Evolutionary conservation across 148 eudicot genomes (phyloP), one percentile per base, ranked within the genome.

Genomic region (Rhododendron mucronatum): DNA sequence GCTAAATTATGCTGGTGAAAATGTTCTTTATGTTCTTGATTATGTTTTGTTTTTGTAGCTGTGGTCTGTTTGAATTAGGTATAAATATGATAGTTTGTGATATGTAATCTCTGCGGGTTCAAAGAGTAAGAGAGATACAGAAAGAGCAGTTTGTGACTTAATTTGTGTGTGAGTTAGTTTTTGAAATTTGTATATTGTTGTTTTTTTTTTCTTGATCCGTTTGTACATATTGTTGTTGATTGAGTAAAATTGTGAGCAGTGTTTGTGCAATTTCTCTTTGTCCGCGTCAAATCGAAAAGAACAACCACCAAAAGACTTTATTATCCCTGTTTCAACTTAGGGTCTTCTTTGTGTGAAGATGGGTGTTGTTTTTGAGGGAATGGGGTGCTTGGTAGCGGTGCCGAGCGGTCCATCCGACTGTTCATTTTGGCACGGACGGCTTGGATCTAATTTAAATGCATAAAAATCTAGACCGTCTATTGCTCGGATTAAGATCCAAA

Each of bases 381-480:
- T 41, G 45, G 45, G 7, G 0, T 41, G 7, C 45, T 41, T 41
- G 45, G 45, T 7, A 41, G 8, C 0, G 45, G 45, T 41, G 45
- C 45, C 0, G 45, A 41, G 53, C 15, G 53, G 53, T 3, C 2
- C 53, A 50, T 50, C 15, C 0, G 14, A 13, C 12, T 10, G 15
- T 0, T 2, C 15, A 50, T 50, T 15, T 50, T 0, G 14, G 13
- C 3, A 50, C 0, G 0, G 14, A 50, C 0, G 0, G 0, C 3
- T 50, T 13, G 13, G 14, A 12, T 50, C 0, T 50, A 10, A 50
- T 50, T 2, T 1, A 2, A 12, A 15, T 0, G 1, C 44, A 41
- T 41, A 6, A 6, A 41, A 41, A 41, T 41, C 0, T 41, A 7
- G 45, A 41, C 1, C 1, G 1, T 41, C 7, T 1, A 1, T 41